Percentiles rank a stretch among this genome's conserved stretches.
Evolutionary conservation across 2,329 filamentous ascomycete species (phyloP).

Genomic region (Paracamarosporium sp.): DNA sequence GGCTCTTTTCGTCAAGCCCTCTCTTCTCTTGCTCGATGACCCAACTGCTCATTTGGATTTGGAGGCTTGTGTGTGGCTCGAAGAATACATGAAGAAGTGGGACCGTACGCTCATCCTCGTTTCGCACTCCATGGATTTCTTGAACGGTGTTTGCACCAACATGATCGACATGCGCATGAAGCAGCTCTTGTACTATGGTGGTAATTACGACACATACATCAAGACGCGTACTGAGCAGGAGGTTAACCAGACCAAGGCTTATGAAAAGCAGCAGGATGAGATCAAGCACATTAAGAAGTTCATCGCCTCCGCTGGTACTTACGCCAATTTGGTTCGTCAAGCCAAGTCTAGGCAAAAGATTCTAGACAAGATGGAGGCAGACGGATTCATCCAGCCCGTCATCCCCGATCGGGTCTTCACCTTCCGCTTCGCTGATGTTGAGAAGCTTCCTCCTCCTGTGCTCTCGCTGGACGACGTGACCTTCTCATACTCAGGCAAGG

Average conservation of each 20-base stretch:
- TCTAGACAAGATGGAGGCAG: constrained; percentile 99
- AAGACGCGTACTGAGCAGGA: constrained; percentile 96
- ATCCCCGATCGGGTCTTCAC: constrained; percentile 86
- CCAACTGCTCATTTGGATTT: constrained; percentile 99
- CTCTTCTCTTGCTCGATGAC: constrained; percentile 93
- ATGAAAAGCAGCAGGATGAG: constrained; percentile 98
- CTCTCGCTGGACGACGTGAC: constrained; percentile 96
- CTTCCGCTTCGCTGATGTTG: constrained; percentile 97
- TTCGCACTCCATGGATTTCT: constrained; percentile 97
- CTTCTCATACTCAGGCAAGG: constrained; percentile 93
- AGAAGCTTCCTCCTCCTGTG: constrained; percentile 98
- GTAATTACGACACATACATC: constrained; percentile 97
- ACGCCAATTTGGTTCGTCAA: constrained; percentile 98
- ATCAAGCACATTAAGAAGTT: constrained; percentile 99
- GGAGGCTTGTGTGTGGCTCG: constrained; percentile 98
- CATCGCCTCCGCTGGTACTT: constrained; percentile 99
- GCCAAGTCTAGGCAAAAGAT: constrained; percentile 99
- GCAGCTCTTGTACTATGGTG: constrained; percentile 95
- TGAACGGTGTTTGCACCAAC: constrained; percentile 97
- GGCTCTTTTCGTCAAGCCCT: constrained; percentile 98
- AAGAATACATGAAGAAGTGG: constrained; percentile 99
- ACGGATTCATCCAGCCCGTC: constrained; percentile 96
- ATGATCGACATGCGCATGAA: constrained; percentile 98
- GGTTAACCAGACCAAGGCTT: constrained; percentile 98
- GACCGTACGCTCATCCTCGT: constrained; percentile 95